phyloP scores from a whole-genome alignment of 1,284 basidiomycete genomes.

The Ustilago nuda region DNA sequence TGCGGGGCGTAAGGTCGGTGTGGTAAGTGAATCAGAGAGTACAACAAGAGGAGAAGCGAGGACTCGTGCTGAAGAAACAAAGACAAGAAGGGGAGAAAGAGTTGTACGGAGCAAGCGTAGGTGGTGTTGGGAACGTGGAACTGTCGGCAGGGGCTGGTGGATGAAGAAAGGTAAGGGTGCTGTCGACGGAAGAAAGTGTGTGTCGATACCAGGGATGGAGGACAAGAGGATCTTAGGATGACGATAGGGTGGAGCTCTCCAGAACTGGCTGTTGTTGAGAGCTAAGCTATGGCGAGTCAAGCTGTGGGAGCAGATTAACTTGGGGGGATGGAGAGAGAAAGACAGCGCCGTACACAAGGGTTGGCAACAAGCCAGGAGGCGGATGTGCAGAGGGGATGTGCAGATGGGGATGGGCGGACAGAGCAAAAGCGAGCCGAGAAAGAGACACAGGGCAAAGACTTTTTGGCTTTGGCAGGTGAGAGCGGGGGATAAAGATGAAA shows the following conservation, averaged over 20 bases:
- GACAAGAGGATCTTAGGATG: constrained; percentile 4
- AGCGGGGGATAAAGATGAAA: not conserved
- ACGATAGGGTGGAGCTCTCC: not conserved
- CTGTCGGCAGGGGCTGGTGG: not conserved
- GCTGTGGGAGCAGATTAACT: not conserved
- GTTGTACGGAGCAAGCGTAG: not conserved
- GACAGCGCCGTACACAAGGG: too few species aligned
- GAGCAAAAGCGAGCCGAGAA: too few species aligned
- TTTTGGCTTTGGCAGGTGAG: too few species aligned
- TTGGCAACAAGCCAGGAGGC: too few species aligned
- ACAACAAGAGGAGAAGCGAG: not conserved
- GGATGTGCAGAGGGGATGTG: too few species aligned
- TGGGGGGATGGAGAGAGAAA: not conserved
- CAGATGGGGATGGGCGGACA: too few species aligned
- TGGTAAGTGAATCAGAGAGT: not conserved
- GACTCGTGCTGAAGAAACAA: not conserved
- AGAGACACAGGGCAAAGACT: too few species aligned
- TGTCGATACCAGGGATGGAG: not conserved
- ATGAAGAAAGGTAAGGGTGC: not conserved
- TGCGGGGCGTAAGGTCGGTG: not conserved
- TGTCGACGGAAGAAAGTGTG: constrained; percentile 3
- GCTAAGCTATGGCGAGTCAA: not conserved
- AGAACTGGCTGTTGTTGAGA: not conserved
- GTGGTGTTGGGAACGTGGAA: not conserved
- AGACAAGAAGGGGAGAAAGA: not conserved